Evolutionary conservation across 306 rosid genomes (phyloP).

Genomic region (Astragalus glycyphyllos): DNA sequence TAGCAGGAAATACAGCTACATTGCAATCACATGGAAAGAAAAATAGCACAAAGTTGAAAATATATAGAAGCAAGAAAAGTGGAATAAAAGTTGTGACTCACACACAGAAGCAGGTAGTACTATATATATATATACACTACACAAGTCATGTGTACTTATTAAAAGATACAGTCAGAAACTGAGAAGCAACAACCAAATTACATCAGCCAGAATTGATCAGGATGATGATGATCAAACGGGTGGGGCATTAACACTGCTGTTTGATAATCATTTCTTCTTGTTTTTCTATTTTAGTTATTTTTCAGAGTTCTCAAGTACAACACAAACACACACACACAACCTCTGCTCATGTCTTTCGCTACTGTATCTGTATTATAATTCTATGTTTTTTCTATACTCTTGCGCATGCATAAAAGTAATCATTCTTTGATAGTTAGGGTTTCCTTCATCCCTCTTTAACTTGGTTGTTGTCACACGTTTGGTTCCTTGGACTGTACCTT

Average conservation of each 20-base stretch:
- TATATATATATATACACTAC: not conserved
- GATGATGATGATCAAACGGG: constrained; percentile 49
- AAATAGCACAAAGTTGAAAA: constrained; percentile 30
- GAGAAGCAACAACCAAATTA: constrained; percentile 43
- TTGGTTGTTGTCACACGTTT: constrained; percentile 8
- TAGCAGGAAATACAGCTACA: not conserved
- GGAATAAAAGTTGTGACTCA: constrained; percentile 12
- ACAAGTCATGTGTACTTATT: constrained; percentile 29
- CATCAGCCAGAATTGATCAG: constrained; percentile 43
- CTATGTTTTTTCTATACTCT: constrained; percentile 43
- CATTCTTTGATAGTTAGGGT: constrained; percentile 56
- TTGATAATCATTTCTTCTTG: constrained; percentile 49
- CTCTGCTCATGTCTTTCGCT: constrained; percentile 48
- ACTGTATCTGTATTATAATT: constrained; percentile 49
- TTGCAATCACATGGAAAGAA: constrained; percentile 19
- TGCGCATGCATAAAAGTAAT: constrained; percentile 75
- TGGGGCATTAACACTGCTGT: constrained; percentile 44
- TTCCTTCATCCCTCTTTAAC: constrained; percentile 40
- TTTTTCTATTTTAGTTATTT: not conserved
- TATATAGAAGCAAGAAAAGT: constrained; percentile 29
- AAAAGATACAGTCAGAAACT: constrained; percentile 20
- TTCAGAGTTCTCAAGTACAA: constrained; percentile 50
- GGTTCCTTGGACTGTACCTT: not conserved
- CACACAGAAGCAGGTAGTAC: constrained; percentile 12
- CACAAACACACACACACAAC: constrained; percentile 23